Percentiles rank a stretch among this genome's conserved stretches.
Conservation (phyloP, 2,329 filamentous ascomycete species). For the Cordyceps tenuipes region DNA sequence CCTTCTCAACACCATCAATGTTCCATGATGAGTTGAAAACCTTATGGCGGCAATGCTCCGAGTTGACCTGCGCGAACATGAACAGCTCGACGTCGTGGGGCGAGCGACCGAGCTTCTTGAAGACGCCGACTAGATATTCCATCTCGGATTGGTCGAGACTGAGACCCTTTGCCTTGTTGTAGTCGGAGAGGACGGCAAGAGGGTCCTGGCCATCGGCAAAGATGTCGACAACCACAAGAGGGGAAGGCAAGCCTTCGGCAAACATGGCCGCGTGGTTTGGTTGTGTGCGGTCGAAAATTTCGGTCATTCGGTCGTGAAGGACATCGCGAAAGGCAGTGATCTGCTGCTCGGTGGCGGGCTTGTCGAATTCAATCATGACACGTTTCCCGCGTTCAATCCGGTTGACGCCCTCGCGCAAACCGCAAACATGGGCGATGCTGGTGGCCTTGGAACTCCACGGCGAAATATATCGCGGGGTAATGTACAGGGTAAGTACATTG, state of each 20-base stretch:
- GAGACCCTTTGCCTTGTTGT: slow-evolving; percentile 77
- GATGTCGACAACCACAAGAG: slow-evolving; percentile 69
- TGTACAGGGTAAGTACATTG: slow-evolving; percentile 54
- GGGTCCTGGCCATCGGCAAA: slow-evolving; percentile 57
- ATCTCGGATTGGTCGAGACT: slow-evolving; percentile 85
- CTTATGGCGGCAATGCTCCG: slow-evolving; percentile 80
- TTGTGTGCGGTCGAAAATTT: slow-evolving; percentile 58
- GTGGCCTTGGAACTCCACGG: slow-evolving; percentile 98
- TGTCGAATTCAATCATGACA: slow-evolving; percentile 59
- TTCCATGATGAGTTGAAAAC: slow-evolving; percentile 97
- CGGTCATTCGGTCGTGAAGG: slow-evolving; percentile 93
- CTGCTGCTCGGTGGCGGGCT: slow-evolving; percentile 33
- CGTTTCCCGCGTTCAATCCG: slow-evolving; percentile 83
- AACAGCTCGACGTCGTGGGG: slow-evolving; percentile 12
- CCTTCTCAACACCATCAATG: slow-evolving; percentile 77
- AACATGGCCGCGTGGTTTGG: slow-evolving; percentile 75
- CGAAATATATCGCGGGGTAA: slow-evolving; percentile 78
- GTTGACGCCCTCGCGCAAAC: slow-evolving; percentile 58
- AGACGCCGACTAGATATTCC: slow-evolving; percentile 74
- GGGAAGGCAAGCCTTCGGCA: slow-evolving; percentile 51
- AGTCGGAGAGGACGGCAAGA: slow-evolving; percentile 64
- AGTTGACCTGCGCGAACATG: slow-evolving; percentile 64
- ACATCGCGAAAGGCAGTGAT: slow-evolving; percentile 56
- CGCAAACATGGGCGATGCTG: slow-evolving; percentile 87
- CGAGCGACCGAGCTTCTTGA: slow-evolving; percentile 29